These are phyloP conservation scores for Diaporthe batatas DNA, from an alignment of 2,329 filamentous ascomycete species.

Conservation along the genomic window DNA sequence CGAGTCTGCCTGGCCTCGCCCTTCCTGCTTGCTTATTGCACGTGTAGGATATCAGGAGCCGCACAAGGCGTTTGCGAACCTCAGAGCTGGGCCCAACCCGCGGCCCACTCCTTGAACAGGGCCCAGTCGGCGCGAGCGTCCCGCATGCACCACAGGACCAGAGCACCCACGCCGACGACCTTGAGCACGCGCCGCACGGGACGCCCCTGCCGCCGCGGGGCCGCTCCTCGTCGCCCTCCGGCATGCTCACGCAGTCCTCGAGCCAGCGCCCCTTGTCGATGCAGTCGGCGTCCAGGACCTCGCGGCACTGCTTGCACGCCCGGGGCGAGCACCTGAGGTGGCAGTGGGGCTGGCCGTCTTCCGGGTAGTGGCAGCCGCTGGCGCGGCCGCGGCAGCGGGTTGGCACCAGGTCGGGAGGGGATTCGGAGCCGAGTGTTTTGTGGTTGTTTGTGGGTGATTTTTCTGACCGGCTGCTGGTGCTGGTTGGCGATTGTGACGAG, in stretches of 20 bases:
- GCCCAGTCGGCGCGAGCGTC: background rate
- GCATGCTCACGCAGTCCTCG: background rate
- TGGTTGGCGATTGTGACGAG: background rate
- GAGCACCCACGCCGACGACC: background rate
- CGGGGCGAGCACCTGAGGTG: background rate
- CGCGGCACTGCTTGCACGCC: background rate
- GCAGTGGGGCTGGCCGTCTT: background rate
- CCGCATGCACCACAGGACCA: background rate
- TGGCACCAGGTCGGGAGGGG: background rate
- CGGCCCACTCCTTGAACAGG: background rate
- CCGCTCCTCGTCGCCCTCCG: background rate
- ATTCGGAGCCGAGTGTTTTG: background rate
- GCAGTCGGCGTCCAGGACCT: background rate
- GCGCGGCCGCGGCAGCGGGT: background rate
- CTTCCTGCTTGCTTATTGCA: no score
- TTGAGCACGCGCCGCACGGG: background rate
- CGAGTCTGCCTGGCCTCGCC: background rate
- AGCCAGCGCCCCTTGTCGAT: background rate
- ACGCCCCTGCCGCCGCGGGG: no score
- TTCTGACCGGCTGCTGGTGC: background rate
- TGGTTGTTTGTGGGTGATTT: background rate
- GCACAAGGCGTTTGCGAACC: background rate
- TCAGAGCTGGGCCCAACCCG: background rate
- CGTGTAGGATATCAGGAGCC: no score
- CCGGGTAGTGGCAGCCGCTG: background rate